These are phyloP conservation scores for Fraxinus anomala DNA, from an alignment of 257 asterid genomes.

Conservation along the genomic window DNA sequence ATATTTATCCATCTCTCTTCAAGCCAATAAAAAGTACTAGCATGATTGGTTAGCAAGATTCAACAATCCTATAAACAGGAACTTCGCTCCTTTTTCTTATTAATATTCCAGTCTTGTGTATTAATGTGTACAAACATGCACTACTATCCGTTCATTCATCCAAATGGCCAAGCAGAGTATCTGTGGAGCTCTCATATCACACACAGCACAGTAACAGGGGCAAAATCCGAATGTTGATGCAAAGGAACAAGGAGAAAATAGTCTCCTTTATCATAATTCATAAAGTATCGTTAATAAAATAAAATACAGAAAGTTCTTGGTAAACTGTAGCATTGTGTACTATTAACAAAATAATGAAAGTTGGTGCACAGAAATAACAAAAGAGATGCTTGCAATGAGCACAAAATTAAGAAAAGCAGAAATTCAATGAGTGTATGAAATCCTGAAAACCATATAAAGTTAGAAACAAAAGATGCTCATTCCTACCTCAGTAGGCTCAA, in stretches of 20 bases:
- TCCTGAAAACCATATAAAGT: neutral
- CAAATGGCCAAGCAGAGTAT: neutral
- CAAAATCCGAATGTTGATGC: neutral
- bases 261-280: neutral
- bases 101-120: neutral
- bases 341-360: too few species aligned
- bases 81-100: neutral
- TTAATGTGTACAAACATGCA: too few species aligned
- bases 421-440: neutral
- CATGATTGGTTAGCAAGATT: neutral
- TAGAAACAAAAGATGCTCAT: conserved; percentile 2
- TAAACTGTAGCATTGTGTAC: neutral
- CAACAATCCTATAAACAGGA: neutral
- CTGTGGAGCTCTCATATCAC: neutral
- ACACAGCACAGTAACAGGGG: neutral
- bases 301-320: neutral
- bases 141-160: neutral
- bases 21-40: neutral
- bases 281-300: neutral
- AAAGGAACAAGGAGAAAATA: neutral
- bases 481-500: conserved; percentile 90
- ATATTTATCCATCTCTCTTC: neutral
- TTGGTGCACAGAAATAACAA: neutral
- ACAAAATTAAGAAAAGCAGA: neutral
- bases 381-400: neutral